phyloP scores from a whole-genome alignment of 208 protist genomes.

The Acanthamoeba healyi region DNA sequence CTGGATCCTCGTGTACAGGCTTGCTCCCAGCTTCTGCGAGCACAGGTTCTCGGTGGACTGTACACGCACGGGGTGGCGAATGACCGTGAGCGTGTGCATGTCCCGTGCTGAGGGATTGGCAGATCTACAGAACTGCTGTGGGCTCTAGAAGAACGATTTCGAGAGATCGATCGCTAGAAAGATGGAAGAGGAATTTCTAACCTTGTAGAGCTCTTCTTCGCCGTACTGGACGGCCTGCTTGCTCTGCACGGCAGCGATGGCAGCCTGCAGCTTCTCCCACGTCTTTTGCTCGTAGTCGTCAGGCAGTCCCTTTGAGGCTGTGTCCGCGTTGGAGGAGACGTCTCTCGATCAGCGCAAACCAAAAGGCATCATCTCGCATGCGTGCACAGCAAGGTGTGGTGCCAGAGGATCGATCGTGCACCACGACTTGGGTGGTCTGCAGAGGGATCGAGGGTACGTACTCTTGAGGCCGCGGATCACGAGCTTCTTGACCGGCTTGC shows the following conservation, averaged over 20 bases:
- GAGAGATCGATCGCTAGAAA: background rate
- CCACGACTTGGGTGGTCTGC: too few species aligned
- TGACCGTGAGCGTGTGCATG: background rate
- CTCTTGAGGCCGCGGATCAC: conserved; percentile 31
- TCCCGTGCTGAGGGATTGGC: background rate
- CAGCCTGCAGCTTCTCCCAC: conserved; percentile 82
- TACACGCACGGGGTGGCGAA: background rate
- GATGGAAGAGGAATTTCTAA: conserved; percentile 5
- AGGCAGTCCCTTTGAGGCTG: conserved; percentile 71
- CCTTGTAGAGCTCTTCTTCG: conserved; percentile 86
- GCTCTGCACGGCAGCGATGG: conserved; percentile 81
- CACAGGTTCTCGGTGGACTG: conserved; percentile 67
- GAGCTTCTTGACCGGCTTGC: conserved; percentile 70
- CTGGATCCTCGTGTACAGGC: conserved; percentile 78
- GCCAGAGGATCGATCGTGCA: too few species aligned
- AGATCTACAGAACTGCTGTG: background rate
- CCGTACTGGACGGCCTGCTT: conserved; percentile 76
- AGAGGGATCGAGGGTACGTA: background rate
- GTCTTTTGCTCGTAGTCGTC: conserved; percentile 82
- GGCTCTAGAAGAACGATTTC: too few species aligned
- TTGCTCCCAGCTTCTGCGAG: conserved; percentile 61
- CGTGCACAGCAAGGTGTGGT: too few species aligned
- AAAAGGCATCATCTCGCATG: too few species aligned
- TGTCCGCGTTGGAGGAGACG: background rate
- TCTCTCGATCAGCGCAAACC: background rate